Evolutionary conservation across 805 yeast genomes (phyloP).

Genomic region (Candida ascalaphidarum): DNA sequence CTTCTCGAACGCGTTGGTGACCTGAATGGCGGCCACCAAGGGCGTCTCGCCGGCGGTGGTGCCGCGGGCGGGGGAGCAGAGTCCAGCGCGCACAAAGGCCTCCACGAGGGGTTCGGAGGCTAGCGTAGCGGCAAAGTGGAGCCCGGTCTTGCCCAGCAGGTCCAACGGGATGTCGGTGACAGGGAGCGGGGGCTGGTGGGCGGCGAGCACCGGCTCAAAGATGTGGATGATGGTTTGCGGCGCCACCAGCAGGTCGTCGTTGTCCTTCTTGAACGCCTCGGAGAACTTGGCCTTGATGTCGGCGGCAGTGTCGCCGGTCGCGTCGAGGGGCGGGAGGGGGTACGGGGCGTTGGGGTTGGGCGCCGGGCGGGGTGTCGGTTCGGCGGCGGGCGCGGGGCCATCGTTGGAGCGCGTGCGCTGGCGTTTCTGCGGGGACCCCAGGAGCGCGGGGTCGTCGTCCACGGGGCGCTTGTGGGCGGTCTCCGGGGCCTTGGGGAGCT

Average conservation of each 20-base stretch:
- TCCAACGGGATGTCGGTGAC: slow-evolving; percentile 30
- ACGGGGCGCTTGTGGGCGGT: slow-evolving; percentile 6
- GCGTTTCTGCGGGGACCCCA: slow-evolving; percentile 32
- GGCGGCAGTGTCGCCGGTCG: slow-evolving; percentile 19
- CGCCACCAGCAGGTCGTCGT: slow-evolving; percentile 7
- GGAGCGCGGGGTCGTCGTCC: slow-evolving; percentile 18
- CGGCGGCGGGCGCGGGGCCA: too few relatives aligned
- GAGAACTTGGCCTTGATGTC: slow-evolving; percentile 25
- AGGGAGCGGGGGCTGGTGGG: slow-evolving; percentile 4
- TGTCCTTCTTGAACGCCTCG: slow-evolving; percentile 29
- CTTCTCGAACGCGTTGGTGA: slow-evolving; percentile 73
- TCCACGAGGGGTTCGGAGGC: slow-evolving; percentile 28
- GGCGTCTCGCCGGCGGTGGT: slow-evolving; percentile 27
- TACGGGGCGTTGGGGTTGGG: slow-evolving; percentile 41
- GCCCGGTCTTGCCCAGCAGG: slow-evolving; percentile 30
- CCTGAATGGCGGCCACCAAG: slow-evolving; percentile 66
- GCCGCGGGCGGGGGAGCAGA: slow-evolving; percentile 32
- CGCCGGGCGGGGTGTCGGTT: slow-evolving; percentile 3
- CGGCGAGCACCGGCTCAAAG: slow-evolving; percentile 13
- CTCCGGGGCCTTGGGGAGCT: slow-evolving; percentile 16
- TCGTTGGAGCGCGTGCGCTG: slow-evolving; percentile 7
- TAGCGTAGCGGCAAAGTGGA: slow-evolving; percentile 35
- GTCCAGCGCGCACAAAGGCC: slow-evolving; percentile 22
- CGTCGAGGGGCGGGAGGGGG: slow-evolving; percentile 39
- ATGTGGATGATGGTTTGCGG: slow-evolving; percentile 14